Conservation (phyloP, 2,329 filamentous ascomycete species). For the Beauveria bassiana region DNA sequence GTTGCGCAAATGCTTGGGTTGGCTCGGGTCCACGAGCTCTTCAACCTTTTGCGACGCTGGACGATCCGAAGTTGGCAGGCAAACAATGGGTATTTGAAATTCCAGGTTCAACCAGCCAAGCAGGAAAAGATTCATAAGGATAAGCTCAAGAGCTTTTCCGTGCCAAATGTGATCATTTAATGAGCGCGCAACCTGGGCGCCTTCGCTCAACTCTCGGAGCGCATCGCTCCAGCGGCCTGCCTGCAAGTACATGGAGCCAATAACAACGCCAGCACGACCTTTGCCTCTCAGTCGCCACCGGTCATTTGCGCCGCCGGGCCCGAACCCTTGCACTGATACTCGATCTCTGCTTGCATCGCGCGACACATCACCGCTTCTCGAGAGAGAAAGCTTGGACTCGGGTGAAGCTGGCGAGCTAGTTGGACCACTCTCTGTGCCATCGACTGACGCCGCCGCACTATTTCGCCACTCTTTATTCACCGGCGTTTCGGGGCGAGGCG, state of each 20-base stretch:
- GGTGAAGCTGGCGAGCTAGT: slow-evolving; percentile 32
- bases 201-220: slow-evolving; percentile 73
- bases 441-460: slow-evolving; percentile 41
- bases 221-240: slow-evolving; percentile 88
- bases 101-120: slow-evolving; percentile 78
- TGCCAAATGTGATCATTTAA: slow-evolving; percentile 95
- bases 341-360: slow-evolving; percentile 46
- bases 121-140: slow-evolving; percentile 73
- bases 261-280: slow-evolving; percentile 67
- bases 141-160: slow-evolving; percentile 86
- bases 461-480: slow-evolving; percentile 40
- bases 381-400: slow-evolving; percentile 30
- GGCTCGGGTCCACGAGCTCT: slow-evolving; percentile 30
- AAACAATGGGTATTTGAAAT: slow-evolving; percentile 63
- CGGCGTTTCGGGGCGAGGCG: slow-evolving; percentile 38
- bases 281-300: slow-evolving; percentile 73
- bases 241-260: slow-evolving; percentile 81
- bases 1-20: slow-evolving; percentile 46
- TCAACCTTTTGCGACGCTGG: slow-evolving; percentile 25
- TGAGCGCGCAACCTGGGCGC: slow-evolving; percentile 66
- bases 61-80: slow-evolving; percentile 42
- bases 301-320: slow-evolving; percentile 63
- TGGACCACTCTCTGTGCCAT: slow-evolving; percentile 33
- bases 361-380: slow-evolving; percentile 35
- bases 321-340: slow-evolving; percentile 65